Conservation (phyloP, 331 rosid genomes). For the Spiraea crenata region DNA sequence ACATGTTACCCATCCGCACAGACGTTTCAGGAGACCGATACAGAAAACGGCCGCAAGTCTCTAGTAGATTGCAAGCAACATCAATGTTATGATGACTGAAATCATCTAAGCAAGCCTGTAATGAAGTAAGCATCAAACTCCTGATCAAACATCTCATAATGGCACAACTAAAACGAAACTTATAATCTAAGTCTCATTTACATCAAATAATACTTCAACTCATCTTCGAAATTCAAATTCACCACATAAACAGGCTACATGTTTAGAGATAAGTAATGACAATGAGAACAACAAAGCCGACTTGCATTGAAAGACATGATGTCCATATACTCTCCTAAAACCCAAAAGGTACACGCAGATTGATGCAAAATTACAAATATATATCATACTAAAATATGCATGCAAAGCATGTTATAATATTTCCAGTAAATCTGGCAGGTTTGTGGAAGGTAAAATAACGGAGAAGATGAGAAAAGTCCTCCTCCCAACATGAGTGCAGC, state of each 20-base stretch:
- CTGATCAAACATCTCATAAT: constrained; percentile 1
- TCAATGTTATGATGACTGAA: constrained; percentile 99
- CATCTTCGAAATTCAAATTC: constrained; percentile 5
- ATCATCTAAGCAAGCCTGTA: constrained; percentile 98
- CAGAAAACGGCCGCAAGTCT: constrained; percentile 95
- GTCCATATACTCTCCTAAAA: neutral
- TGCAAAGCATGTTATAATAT: neutral
- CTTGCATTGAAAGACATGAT: neutral
- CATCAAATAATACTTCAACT: neutral
- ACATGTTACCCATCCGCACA: constrained; percentile 90
- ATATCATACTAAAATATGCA: neutral
- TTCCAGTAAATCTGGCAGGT: neutral
- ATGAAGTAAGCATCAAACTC: constrained; percentile 13
- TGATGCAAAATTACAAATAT: neutral
- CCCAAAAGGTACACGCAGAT: neutral
- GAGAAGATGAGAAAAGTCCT: neutral
- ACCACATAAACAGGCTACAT: neutral
- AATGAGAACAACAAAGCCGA: constrained; percentile 2
- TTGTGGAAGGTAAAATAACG: neutral
- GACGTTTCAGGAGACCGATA: constrained; percentile 98
- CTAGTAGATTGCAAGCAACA: constrained; percentile 98
- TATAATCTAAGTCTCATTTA: constrained; percentile 10
- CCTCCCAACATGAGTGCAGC: neutral
- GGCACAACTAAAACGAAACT: constrained; percentile 5
- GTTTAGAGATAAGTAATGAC: neutral